A percentile compares a stretch with the other conserved stretches of the same genome.
These are phyloP conservation scores for Amanita rimosa DNA, from an alignment of 768 basidiomycete genomes.

Conservation along the genomic window DNA sequence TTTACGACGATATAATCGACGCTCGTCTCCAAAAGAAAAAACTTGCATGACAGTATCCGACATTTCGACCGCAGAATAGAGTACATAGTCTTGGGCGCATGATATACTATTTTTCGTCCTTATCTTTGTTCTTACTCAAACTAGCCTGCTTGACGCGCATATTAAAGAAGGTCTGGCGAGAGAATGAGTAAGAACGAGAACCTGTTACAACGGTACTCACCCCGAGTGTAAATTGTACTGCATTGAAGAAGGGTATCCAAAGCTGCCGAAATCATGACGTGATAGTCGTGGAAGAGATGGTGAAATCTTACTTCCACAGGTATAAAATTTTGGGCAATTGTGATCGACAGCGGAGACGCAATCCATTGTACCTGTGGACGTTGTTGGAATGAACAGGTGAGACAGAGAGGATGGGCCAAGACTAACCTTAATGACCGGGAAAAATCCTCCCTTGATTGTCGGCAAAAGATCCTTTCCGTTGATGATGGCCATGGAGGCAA, in stretches of 20 bases:
- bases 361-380: conserved; percentile 61
- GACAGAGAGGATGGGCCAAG: background rate
- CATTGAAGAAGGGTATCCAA: conserved; percentile 85
- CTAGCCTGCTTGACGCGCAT: conserved; percentile 58
- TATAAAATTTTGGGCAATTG: conserved; percentile 71
- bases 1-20: conserved; percentile 25
- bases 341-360: conserved; percentile 62
- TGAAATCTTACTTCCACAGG: conserved; percentile 50
- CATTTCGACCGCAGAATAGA: conserved; percentile 7
- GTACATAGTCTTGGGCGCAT: background rate
- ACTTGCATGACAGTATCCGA: conserved; percentile 22
- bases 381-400: background rate
- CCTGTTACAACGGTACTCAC: conserved; percentile 28
- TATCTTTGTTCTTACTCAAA: conserved; percentile 38
- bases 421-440: conserved; percentile 59
- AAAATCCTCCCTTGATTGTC: conserved; percentile 64
- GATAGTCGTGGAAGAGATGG: background rate
- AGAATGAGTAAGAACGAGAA: background rate
- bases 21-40: conserved; percentile 16
- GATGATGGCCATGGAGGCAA: conserved; percentile 76
- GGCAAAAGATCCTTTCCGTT: conserved; percentile 61
- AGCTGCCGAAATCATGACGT: conserved; percentile 28
- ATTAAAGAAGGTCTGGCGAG: conserved; percentile 60
- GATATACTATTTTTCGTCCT: conserved; percentile 12
- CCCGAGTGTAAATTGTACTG: conserved; percentile 64